A percentile compares a stretch with the other conserved stretches of the same genome.
These are phyloP conservation scores for Saturnispora halmiae DNA, from an alignment of 805 yeast genomes.

Conservation along the genomic window DNA sequence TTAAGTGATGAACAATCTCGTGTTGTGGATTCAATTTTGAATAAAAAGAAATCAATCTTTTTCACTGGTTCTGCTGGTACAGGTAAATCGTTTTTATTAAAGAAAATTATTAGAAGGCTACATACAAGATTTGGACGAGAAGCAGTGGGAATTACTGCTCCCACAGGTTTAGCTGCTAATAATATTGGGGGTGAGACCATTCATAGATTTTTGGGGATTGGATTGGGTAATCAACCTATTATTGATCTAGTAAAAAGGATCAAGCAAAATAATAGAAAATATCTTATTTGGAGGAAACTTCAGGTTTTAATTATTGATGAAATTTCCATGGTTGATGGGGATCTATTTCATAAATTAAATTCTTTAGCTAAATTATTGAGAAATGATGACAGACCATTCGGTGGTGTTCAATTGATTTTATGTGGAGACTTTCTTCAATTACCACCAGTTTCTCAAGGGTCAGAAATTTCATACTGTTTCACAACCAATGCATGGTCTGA, in stretches of 20 bases:
- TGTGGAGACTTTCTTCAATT: slow-evolving; percentile 96
- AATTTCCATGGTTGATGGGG: slow-evolving; percentile 87
- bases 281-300: slow-evolving; percentile 54
- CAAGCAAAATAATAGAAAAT: slow-evolving; percentile 34
- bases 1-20: slow-evolving; percentile 33
- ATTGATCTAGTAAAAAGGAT: slow-evolving; percentile 40
- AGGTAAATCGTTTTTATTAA: slow-evolving; percentile 66
- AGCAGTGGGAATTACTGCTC: slow-evolving; percentile 80
- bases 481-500: slow-evolving; percentile 62
- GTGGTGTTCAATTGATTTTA: slow-evolving; percentile 82
- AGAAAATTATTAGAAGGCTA: slow-evolving; percentile 52
- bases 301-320: slow-evolving; percentile 82
- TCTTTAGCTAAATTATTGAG: slow-evolving; percentile 52
- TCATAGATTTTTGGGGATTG: slow-evolving; percentile 80
- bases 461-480: slow-evolving; percentile 53
- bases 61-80: slow-evolving; percentile 87
- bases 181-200: slow-evolving; percentile 88
- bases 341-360: slow-evolving; percentile 65
- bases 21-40: slow-evolving; percentile 44
- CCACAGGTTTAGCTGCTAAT: slow-evolving; percentile 93
- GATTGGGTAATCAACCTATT: slow-evolving; percentile 48
- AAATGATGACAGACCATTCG: slow-evolving; percentile 56
- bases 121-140: slow-evolving; percentile 34
- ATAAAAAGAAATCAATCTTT: slow-evolving; percentile 46
- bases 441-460: slow-evolving; percentile 67